A percentile compares a stretch with the other conserved stretches of the same genome.
Conservation (phyloP, 768 basidiomycete genomes). For the Agaricus blazei region DNA sequence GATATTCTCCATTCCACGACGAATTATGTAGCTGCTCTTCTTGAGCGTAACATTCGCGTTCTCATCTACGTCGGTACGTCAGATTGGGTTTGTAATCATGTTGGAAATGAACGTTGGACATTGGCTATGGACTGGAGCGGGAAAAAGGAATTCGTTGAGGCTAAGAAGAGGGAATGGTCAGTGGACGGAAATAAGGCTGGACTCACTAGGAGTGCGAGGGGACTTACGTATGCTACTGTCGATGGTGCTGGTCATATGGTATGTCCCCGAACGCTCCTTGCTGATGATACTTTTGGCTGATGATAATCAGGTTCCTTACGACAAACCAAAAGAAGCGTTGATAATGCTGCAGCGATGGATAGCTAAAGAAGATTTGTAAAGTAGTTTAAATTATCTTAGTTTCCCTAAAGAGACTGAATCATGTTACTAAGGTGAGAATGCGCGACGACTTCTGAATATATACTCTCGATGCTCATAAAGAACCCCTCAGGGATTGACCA, state of each 20-base stretch:
- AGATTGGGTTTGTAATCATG: constrained; percentile 74
- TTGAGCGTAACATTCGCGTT: constrained; percentile 66
- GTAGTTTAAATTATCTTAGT: no score
- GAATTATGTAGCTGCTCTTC: constrained; percentile 57
- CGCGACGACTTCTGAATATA: no score
- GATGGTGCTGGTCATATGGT: constrained; percentile 71
- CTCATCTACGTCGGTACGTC: constrained; percentile 68
- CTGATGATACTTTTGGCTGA: neutral
- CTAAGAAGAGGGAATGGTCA: constrained; percentile 55
- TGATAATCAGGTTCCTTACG: neutral
- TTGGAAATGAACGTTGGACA: constrained; percentile 73
- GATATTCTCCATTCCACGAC: constrained; percentile 44
- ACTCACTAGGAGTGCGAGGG: constrained; percentile 33
- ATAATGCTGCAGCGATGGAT: constrained; percentile 51
- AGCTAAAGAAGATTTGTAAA: constrained; percentile 8
- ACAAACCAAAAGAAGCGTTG: neutral
- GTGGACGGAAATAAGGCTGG: constrained; percentile 42
- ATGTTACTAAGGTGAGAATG: no score
- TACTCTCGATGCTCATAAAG: no score
- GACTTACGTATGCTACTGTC: constrained; percentile 61
- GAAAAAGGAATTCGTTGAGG: constrained; percentile 31
- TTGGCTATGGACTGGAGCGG: constrained; percentile 70
- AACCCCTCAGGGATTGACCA: no score
- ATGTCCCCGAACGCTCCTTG: constrained; percentile 14
- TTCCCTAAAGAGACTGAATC: no score